Base-by-base conservation (phyloP, 2,329 filamentous ascomycete genomes). In the Parastagonospora nodorum region DNA sequence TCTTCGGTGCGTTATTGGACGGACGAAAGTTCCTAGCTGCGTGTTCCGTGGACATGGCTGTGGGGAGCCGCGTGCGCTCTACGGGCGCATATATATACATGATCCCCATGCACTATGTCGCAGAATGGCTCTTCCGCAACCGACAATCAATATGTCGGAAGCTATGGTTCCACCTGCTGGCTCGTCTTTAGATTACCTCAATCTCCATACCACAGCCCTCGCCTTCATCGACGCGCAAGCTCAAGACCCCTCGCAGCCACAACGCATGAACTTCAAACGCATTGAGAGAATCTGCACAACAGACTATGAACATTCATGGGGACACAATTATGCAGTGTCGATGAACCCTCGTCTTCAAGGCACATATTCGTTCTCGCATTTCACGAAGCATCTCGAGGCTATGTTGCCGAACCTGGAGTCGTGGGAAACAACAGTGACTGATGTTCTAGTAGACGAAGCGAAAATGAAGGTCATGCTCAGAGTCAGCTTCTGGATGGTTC, bases 321-420 rank as follows among this genome's bases (percentile, higher is more conserved):
- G 71, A 38, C 71, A 72, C 53, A 60, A 59, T n/a, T 59, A 57
- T 52, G 61, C 67, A 50, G 57, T 69, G 11, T 56, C 58, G 8
- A 41, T 50, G 2, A 48, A 50, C 2, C 68, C 66, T 0, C 51
- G 42, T 0, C 51, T 71, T 4, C 64, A 68, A 42, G 52, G 52
- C 16, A 31, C 37, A 6, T 41, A 55, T 7, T 53, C 49, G 1
- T 50, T 59, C 14, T 47, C 62, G 4, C 60, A 15, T 5, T 73
- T 68, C 43, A 40, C 62, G 12, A 9, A 51, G 5, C 68, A 67
- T 29, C 50, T 70, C 8, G 29, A 44, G 1, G 19, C 11, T 9
- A 70, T 72, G 63, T 35, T 64, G 2, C 27, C 57, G 7, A 48
- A 50, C 10, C 53, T 70, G 0, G 47, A 64, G 16, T 57, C 53